Conservation (phyloP, 306 rosid species). For the Malus domestica region ASM211411v1 NC_041803.1:14193501-14194000, state of each 20-base stretch:
- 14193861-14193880: slow-evolving; percentile 92
- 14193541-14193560: slow-evolving; percentile 79
- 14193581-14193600: slow-evolving; percentile 78
- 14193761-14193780: slow-evolving; percentile 70
- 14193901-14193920: slow-evolving; percentile 98
- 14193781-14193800: slow-evolving; percentile 67
- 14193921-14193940: slow-evolving; percentile 84
- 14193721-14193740: slow-evolving; percentile 93
- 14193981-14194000: slow-evolving; percentile 70
- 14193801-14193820: slow-evolving; percentile 75
- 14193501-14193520: slow-evolving; percentile 88
- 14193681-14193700: slow-evolving; percentile 91
- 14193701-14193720: slow-evolving; percentile 82
- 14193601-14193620: slow-evolving; percentile 61
- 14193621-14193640: slow-evolving; percentile 85
- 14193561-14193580: slow-evolving; percentile 65
- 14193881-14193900: slow-evolving; percentile 75
- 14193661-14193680: slow-evolving; percentile 96
- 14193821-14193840: slow-evolving; percentile 88
- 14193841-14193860: slow-evolving; percentile 76
- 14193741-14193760: slow-evolving; percentile 70
- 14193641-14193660: slow-evolving; percentile 87
- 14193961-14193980: slow-evolving; percentile 75
- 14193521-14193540: slow-evolving; percentile 82
- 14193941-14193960: slow-evolving; percentile 94